These are phyloP conservation scores for Lentithecium fluviatile DNA, from an alignment of 495 filamentous ascomycete species.

Conservation along the genomic window DNA sequence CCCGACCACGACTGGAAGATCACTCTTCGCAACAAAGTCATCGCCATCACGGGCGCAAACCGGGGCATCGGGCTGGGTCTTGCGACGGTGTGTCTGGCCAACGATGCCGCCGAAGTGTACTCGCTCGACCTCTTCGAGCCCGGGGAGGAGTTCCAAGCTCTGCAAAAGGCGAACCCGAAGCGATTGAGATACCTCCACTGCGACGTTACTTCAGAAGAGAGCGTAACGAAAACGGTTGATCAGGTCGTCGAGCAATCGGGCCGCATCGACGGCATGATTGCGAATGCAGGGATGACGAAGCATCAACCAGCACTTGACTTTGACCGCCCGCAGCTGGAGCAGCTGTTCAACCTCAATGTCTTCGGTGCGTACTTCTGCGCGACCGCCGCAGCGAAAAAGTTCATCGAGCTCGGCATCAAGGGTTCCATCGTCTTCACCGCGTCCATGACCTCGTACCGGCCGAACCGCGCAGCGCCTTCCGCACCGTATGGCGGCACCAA, in stretches of 20 bases:
- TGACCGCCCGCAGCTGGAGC: conserved; percentile 43
- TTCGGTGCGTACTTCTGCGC: conserved; percentile 49
- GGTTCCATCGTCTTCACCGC: conserved; percentile 50
- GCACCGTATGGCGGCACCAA: conserved; percentile 42
- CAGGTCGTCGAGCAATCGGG: conserved; percentile 47
- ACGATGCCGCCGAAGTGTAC: conserved; percentile 45
- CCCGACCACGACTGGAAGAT: conserved; percentile 35
- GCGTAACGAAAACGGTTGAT: conserved; percentile 45
- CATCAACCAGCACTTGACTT: conserved; percentile 50
- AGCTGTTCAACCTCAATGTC: conserved; percentile 49
- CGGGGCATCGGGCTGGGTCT: conserved; percentile 27
- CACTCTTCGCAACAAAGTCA: conserved; percentile 34
- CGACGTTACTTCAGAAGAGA: conserved; percentile 47
- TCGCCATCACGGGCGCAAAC: conserved; percentile 27
- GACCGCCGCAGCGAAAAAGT: conserved; percentile 43
- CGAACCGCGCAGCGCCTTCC: conserved; percentile 44
- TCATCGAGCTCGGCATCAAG: conserved; percentile 48
- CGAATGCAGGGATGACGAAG: conserved; percentile 53
- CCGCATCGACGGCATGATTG: conserved; percentile 52
- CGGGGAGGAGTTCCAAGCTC: conserved; percentile 42
- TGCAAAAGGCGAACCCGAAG: conserved; percentile 42
- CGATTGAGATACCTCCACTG: conserved; percentile 45
- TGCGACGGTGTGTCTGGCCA: conserved; percentile 35
- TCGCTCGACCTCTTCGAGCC: conserved; percentile 49
- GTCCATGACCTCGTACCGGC: conserved; percentile 51